Conservation (phyloP, 176 grass and related monocot genomes). For the Zoysia japonica region DNA sequence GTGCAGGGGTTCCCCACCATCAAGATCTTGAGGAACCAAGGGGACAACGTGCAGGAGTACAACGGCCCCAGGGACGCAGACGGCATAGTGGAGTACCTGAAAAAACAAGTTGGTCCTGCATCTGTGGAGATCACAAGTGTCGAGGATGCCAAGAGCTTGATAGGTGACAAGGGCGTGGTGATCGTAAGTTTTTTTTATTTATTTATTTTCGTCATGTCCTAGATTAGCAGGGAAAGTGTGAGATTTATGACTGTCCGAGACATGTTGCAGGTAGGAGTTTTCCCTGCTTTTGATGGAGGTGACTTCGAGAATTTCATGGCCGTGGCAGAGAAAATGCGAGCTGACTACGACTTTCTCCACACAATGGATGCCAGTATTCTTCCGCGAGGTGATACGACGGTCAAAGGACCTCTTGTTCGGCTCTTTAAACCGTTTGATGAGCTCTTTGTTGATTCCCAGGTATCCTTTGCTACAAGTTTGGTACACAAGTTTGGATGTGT, state of each 20-base stretch:
- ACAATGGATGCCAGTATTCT: slow-evolving; percentile 53
- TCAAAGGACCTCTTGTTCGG: slow-evolving; percentile 48
- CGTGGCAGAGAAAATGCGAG: slow-evolving; percentile 58
- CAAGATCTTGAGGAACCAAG: slow-evolving; percentile 52
- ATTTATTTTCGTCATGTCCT: neutral
- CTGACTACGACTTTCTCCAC: slow-evolving; percentile 65
- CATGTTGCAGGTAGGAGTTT: slow-evolving; percentile 54
- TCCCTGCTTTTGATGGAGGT: slow-evolving; percentile 45
- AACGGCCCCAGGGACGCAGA: slow-evolving; percentile 45
- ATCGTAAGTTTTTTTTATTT: slow-evolving; percentile 41
- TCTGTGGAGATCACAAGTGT: slow-evolving; percentile 49
- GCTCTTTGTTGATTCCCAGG: slow-evolving; percentile 62
- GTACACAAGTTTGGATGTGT: neutral
- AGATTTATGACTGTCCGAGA: neutral
- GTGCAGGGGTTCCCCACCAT: slow-evolving; percentile 56
- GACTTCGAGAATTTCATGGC: slow-evolving; percentile 54
- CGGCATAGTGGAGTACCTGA: slow-evolving; percentile 57
- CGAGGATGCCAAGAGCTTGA: slow-evolving; percentile 33
- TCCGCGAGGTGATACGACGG: slow-evolving; percentile 46
- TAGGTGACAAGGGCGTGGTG: slow-evolving; percentile 36
- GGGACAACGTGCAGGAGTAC: slow-evolving; percentile 38
- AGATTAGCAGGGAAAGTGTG: neutral
- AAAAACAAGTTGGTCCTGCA: slow-evolving; percentile 61
- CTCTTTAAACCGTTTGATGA: slow-evolving; percentile 77
- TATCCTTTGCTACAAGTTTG: slow-evolving; percentile 8